These are phyloP conservation scores for Butyriboletus appendiculatus DNA, from an alignment of 1,284 basidiomycete genomes.

Conservation along the genomic window DNA sequence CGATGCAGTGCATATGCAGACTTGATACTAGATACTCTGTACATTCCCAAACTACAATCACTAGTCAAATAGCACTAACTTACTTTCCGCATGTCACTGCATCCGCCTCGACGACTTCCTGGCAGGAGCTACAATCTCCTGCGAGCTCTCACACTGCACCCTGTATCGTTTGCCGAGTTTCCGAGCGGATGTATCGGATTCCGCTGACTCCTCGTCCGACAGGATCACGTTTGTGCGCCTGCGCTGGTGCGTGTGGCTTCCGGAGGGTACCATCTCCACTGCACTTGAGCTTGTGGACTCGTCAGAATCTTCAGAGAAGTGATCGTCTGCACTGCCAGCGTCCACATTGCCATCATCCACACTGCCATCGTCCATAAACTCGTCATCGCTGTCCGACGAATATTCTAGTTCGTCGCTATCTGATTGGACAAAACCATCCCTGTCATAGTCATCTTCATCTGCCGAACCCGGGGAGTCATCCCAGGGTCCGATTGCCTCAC, in stretches of 20 bases:
- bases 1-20: neutral
- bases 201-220: conserved; percentile 6
- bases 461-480: conserved; percentile 15
- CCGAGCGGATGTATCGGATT: rapidly evolving
- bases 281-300: neutral
- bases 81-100: neutral
- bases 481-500: conserved; percentile 18
- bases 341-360: neutral
- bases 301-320: neutral
- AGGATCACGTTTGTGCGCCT: neutral
- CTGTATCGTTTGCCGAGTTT: conserved; percentile 13
- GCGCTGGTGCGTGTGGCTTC: neutral
- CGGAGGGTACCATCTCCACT: neutral
- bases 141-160: neutral
- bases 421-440: conserved; percentile 12
- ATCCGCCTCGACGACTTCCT: neutral
- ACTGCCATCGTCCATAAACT: no score
- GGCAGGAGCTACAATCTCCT: neutral
- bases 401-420: conserved; percentile 6
- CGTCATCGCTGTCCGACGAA: neutral
- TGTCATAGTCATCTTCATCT: conserved; percentile 12
- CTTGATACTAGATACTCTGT: neutral
- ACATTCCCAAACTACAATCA: neutral
- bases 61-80: neutral
- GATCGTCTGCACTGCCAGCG: neutral